Evolutionary conservation across 768 basidiomycete genomes (phyloP).

Genomic region (Boletales sp.): DNA sequence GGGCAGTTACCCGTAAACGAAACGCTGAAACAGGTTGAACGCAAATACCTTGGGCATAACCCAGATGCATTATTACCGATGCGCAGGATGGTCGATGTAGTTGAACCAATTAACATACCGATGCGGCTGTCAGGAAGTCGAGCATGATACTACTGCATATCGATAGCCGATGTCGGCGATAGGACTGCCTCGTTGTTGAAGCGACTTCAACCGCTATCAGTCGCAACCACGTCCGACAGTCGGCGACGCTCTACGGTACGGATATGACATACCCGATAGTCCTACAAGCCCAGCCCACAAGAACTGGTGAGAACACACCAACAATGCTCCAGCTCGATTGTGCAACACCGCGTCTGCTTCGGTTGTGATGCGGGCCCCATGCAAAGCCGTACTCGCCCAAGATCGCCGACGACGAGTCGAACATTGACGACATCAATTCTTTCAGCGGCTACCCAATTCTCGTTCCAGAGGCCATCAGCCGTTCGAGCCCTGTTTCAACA

Average conservation of each 20-base stretch:
- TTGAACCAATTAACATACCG: too few relatives aligned
- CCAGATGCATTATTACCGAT: too few relatives aligned
- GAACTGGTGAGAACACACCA: conserved; percentile 51
- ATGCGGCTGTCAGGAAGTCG: conserved; percentile 64
- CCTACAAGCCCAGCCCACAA: conserved; percentile 44
- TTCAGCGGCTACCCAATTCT: conserved; percentile 69
- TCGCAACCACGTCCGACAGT: conserved; percentile 88
- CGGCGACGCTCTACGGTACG: conserved; percentile 93
- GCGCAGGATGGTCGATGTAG: too few relatives aligned
- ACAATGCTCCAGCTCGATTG: conserved; percentile 97
- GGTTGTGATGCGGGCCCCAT: conserved; percentile 58
- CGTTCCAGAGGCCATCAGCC: conserved; percentile 86
- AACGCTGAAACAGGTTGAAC: too few relatives aligned
- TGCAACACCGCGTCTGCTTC: conserved; percentile 86
- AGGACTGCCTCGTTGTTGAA: conserved; percentile 70
- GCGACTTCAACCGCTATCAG: conserved; percentile 85
- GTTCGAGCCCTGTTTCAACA: conserved; percentile 55
- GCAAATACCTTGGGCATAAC: too few relatives aligned
- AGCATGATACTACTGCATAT: conserved; percentile 87
- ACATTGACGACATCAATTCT: conserved; percentile 76
- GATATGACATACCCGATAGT: conserved; percentile 99
- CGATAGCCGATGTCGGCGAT: conserved; percentile 93
- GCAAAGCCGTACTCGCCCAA: conserved; percentile 74
- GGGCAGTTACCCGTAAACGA: too few relatives aligned
- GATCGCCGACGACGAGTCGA: conserved; percentile 84